These are phyloP conservation scores for Sistotremastrum suecicum DNA, from an alignment of 768 basidiomycete species.

Conservation along the genomic window DNA sequence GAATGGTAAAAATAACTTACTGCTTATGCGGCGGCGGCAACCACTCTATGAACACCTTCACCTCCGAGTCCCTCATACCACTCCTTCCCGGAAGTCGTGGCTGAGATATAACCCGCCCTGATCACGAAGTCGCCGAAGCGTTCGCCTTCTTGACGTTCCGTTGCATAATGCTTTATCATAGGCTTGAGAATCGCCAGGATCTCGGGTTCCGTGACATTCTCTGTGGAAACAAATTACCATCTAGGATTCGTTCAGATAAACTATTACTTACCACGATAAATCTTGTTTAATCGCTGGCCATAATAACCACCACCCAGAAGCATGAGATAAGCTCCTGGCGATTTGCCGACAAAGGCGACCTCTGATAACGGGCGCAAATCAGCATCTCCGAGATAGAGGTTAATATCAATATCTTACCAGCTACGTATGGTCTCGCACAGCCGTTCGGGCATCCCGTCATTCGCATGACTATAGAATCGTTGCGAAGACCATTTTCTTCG, in stretches of 20 bases:
- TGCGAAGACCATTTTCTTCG: slow-evolving; percentile 83
- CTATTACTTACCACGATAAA: slow-evolving; percentile 54
- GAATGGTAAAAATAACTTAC: too few species aligned
- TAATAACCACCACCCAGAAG: slow-evolving; percentile 91
- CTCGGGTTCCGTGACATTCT: slow-evolving; percentile 81
- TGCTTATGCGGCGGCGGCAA: slow-evolving; percentile 4
- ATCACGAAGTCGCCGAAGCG: slow-evolving; percentile 94
- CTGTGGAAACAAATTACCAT: slow-evolving; percentile 22
- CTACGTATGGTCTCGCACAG: slow-evolving; percentile 86
- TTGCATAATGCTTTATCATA: slow-evolving; percentile 90
- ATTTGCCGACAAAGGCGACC: slow-evolving; percentile 94
- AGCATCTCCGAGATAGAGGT: slow-evolving; percentile 9
- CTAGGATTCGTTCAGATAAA: slow-evolving; percentile 5
- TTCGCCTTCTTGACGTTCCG: slow-evolving; percentile 78
- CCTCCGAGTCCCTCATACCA: slow-evolving; percentile 85
- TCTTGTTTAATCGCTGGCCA: slow-evolving; percentile 92
- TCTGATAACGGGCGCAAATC: slow-evolving; percentile 31
- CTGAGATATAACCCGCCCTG: slow-evolving; percentile 78
- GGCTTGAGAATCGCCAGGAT: slow-evolving; percentile 79
- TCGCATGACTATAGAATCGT: slow-evolving; percentile 95
- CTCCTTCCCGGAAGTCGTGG: slow-evolving; percentile 66
- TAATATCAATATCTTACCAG: slow-evolving; percentile 28
- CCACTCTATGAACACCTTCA: slow-evolving; percentile 42
- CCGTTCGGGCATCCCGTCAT: slow-evolving; percentile 98
- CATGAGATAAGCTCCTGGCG: slow-evolving; percentile 86